Evolutionary conservation across 2,329 filamentous ascomycete species (phyloP).

Genomic region (Reticulascus tulasneorum): DNA sequence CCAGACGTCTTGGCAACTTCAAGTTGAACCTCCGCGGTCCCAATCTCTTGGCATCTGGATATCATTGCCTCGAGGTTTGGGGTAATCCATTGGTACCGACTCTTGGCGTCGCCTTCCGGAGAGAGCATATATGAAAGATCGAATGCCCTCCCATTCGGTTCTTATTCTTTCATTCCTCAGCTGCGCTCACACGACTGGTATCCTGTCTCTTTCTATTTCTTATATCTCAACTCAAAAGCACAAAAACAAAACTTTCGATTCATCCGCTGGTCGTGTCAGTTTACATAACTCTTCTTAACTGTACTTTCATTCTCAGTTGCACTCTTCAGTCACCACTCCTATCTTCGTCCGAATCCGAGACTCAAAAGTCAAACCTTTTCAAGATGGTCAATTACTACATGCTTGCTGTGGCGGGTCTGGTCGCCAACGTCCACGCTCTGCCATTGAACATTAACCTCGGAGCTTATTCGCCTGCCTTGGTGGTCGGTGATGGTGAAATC

Average conservation of each 20-base stretch:
- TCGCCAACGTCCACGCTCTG: slow-evolving; percentile 22
- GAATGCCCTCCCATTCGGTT: slow-evolving; percentile 1
- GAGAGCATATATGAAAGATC: slow-evolving; percentile 13
- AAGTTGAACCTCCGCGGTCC: too few relatives aligned
- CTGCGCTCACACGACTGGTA: slow-evolving; percentile 14
- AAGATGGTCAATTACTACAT: slow-evolving; percentile 21
- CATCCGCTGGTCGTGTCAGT: slow-evolving; percentile 13
- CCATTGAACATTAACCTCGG: slow-evolving; percentile 31
- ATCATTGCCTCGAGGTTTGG: slow-evolving; percentile 10
- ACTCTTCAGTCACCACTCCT: background rate
- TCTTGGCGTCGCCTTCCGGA: too few relatives aligned
- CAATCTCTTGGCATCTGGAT: slow-evolving; percentile 11
- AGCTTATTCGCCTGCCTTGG: slow-evolving; percentile 29
- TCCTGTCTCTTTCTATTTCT: slow-evolving; percentile 7
- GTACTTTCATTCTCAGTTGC: too few relatives aligned
- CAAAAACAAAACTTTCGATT: slow-evolving; percentile 1
- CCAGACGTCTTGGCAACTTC: too few relatives aligned
- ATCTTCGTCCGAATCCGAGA: slow-evolving; percentile 6
- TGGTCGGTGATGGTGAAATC: slow-evolving; percentile 39
- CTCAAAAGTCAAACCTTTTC: slow-evolving; percentile 4
- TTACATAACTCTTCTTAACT: slow-evolving; percentile 9
- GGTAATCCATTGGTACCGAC: slow-evolving; percentile 5
- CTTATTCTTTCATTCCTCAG: slow-evolving; percentile 5
- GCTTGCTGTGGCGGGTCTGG: slow-evolving; percentile 22
- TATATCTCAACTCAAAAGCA: slow-evolving; percentile 2